Evolutionary conservation across 441 rosid species (phyloP), one percentile per base, ranked within the genome.

Genomic region (Bocquillonia castaneifolia): DNA sequence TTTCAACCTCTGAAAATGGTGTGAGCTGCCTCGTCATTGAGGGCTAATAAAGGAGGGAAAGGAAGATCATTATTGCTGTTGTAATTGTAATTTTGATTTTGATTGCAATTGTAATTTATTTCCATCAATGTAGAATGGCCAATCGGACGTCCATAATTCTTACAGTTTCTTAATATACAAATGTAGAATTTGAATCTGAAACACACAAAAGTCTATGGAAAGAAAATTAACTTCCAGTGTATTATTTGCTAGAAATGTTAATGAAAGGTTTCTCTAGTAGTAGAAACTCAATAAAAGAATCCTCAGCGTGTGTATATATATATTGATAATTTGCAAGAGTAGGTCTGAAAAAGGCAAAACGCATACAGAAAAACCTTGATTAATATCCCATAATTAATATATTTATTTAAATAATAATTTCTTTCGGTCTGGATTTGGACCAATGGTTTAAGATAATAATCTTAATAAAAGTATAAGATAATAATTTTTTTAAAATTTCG

Each of bases 1-100:
- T 69, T 74, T 81, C 68, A 36, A 72, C 47, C 71, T 66, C 78
- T 32, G 65, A 66, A 67, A 73, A 61, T 74, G 64, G 32, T 10
- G 55, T 23, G 31, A 42, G 55, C 42, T n/a, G 17, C 67, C 58
- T 56, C 39, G 52, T 26, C 31, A 51, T 42, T 29, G 1, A 36
- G 13, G 22, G 34, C 56, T 6, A 50, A 25, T 53, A 67, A 68
- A 47, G 3, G 9, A 37, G 40, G 6, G 37, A 65, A 58, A 54
- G 15, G n/a, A 58, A 23, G 25, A 53, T 10, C 34, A 57, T 28
- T 22, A 52, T 61, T 66, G 42, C 45, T 44, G 39, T 71, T 26
- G 53, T 26, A 34, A 13, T 47, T 13, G 55, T 28, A 42, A n/a
- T 39, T 65, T 20, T 37, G 14, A 42, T 22, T 47, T 9, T 42